A percentile compares a stretch with the other conserved stretches of the same genome.
These are phyloP conservation scores for Vitis hybrid DNA, from an alignment of 177 flowering plant genomes.

Conservation along the genomic window DNA sequence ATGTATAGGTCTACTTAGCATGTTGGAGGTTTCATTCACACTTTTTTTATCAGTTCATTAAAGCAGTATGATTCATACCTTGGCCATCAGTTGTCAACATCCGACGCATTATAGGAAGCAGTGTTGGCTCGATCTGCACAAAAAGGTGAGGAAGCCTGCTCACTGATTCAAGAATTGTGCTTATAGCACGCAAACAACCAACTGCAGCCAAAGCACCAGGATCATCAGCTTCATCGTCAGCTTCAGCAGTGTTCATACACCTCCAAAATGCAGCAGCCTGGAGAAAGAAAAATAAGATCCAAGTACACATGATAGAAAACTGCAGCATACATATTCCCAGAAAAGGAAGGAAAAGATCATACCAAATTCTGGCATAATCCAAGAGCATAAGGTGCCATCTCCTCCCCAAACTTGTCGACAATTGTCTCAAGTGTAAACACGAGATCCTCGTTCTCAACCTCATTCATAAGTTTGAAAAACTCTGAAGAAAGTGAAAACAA, in stretches of 20 bases:
- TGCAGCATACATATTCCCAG: not conserved
- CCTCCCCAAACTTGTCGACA: slow-evolving; percentile 99
- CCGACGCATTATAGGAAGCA: slow-evolving; percentile 92
- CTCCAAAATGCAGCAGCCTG: slow-evolving; percentile 99
- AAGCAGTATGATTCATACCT: slow-evolving; percentile 45
- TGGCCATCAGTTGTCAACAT: slow-evolving; percentile 99
- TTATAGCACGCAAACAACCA: slow-evolving; percentile 99
- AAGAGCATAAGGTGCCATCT: slow-evolving; percentile 99
- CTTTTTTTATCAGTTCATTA: too few relatives aligned
- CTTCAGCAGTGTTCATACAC: slow-evolving; percentile 89
- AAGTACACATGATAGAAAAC: not conserved
- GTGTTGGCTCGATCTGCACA: slow-evolving; percentile 80
- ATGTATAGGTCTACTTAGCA: too few relatives aligned
- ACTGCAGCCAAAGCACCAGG: slow-evolving; percentile 98
- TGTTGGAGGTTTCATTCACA: too few relatives aligned
- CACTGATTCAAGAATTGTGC: slow-evolving; percentile 98
- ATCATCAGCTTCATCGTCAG: slow-evolving; percentile 95
- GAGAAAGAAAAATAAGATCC: slow-evolving; percentile 1
- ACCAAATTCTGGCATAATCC: slow-evolving; percentile 99
- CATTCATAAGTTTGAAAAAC: slow-evolving; percentile 97
- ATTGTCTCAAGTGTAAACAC: slow-evolving; percentile 97
- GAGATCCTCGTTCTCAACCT: slow-evolving; percentile 98
- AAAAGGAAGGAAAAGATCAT: slow-evolving; percentile 10
- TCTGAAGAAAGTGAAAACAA: slow-evolving; percentile 44
- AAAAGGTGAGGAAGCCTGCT: slow-evolving; percentile 94